Evolutionary conservation across 768 basidiomycete genomes (phyloP).

Genomic region (Suillus weaverae): DNA sequence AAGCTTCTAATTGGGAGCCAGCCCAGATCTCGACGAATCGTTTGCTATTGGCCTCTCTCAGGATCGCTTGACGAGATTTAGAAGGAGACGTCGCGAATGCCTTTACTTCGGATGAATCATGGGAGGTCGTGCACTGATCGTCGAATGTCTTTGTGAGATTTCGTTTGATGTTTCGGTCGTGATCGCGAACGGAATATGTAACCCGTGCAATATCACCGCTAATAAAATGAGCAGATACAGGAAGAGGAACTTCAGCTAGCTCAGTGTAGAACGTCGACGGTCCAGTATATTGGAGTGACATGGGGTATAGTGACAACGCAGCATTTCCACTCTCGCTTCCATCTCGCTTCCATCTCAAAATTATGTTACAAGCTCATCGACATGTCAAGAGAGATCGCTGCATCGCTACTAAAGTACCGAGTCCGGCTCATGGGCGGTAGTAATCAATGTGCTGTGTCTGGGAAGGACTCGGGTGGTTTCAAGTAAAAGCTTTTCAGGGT

Average conservation of each 20-base stretch:
- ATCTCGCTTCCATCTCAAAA: no score
- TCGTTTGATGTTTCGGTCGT: constrained; percentile 49
- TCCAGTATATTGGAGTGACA: constrained; percentile 20
- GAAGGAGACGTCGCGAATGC: constrained; percentile 44
- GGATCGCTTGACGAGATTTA: constrained; percentile 42
- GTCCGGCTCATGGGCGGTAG: no score
- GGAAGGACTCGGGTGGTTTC: no score
- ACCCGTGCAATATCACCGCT: constrained; percentile 36
- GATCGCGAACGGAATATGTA: constrained; percentile 49
- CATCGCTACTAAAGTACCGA: no score
- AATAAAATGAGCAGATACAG: constrained; percentile 37
- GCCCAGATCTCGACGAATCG: constrained; percentile 64
- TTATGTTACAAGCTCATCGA: no score
- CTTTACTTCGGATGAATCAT: constrained; percentile 36
- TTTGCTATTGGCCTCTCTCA: constrained; percentile 43
- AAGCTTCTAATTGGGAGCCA: constrained; percentile 42
- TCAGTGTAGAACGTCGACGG: constrained; percentile 31
- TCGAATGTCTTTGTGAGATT: constrained; percentile 40
- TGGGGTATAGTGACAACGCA: not conserved
- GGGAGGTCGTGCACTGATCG: constrained; percentile 1
- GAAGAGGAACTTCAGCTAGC: constrained; percentile 42
- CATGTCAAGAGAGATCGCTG: no score
- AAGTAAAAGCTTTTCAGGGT: no score
- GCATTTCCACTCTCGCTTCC: no score
- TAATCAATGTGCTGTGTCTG: no score